These are phyloP conservation scores for Chrysoporthe austroafricana DNA, from an alignment of 2,329 filamentous ascomycete genomes.

Conservation along the genomic window DNA sequence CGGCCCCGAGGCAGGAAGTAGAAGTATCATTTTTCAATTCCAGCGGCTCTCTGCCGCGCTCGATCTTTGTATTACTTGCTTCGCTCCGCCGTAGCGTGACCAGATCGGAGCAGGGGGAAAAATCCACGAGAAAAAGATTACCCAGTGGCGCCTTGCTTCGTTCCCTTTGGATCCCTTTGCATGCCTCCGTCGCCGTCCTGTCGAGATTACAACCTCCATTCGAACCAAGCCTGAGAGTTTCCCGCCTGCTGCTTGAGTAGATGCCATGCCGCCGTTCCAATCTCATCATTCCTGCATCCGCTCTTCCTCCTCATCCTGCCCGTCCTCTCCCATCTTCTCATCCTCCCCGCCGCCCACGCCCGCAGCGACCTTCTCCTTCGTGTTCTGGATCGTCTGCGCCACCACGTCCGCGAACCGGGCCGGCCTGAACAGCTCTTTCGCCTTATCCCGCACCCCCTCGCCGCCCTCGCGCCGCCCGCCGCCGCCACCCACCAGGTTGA, in stretches of 20 bases:
- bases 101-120: neutral
- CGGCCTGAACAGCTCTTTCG: slow-evolving; percentile 7
- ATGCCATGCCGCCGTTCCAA: neutral
- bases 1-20: neutral
- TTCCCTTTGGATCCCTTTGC: neutral
- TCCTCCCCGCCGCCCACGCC: neutral
- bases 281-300: neutral
- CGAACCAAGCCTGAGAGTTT: neutral
- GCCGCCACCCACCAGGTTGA: slow-evolving; percentile 27
- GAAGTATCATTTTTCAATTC: neutral
- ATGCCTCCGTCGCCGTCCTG: neutral
- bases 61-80: neutral
- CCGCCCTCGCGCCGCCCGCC: neutral
- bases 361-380: slow-evolving; percentile 10
- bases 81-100: neutral
- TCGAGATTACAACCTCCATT: neutral
- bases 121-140: neutral
- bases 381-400: slow-evolving; percentile 34
- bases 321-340: slow-evolving; percentile 13
- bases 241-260: neutral
- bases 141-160: neutral
- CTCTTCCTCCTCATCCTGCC: neutral
- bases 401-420: slow-evolving; percentile 39
- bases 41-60: no score
- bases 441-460: slow-evolving; percentile 32